Percentiles rank a stretch among this genome's conserved stretches.
phyloP scores from a whole-genome alignment of 2,329 filamentous ascomycete species.

The Talaromyces islandicus region DNA sequence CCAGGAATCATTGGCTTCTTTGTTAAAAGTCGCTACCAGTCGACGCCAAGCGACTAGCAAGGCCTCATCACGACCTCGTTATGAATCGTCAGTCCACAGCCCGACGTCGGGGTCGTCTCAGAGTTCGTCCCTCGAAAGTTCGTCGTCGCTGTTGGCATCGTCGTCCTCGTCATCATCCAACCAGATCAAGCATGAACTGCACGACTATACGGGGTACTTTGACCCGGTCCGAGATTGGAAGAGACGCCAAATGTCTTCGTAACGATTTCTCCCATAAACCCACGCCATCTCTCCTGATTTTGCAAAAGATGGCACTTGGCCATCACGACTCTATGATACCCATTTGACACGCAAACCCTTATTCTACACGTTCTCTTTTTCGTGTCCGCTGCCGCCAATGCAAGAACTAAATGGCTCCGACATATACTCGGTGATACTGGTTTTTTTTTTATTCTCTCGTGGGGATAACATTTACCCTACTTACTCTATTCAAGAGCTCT shows the following conservation, averaged over 20 bases:
- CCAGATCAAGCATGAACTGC: constrained; percentile 71
- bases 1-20: not conserved
- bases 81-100: not conserved
- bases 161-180: constrained; percentile 54
- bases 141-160: constrained; percentile 40
- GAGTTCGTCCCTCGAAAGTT: constrained; percentile 69
- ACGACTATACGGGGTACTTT: constrained; percentile 81
- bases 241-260: constrained; percentile 30
- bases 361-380: not conserved
- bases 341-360: not conserved
- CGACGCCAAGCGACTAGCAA: constrained; percentile 20
- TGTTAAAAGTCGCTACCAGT: not conserved
- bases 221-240: constrained; percentile 63
- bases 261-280: not conserved
- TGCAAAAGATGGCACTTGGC: not conserved
- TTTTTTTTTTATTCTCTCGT: not conserved
- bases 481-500: not conserved
- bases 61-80: not conserved
- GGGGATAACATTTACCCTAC: not conserved
- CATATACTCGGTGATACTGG: not conserved
- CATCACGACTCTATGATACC: not conserved
- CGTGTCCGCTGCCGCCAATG: not conserved
- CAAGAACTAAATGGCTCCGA: not conserved
- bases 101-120: constrained; percentile 66
- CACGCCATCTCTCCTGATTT: not conserved